These are phyloP conservation scores for Ascobolus immersus DNA, from an alignment of 495 filamentous ascomycete genomes.

Conservation along the genomic window DNA sequence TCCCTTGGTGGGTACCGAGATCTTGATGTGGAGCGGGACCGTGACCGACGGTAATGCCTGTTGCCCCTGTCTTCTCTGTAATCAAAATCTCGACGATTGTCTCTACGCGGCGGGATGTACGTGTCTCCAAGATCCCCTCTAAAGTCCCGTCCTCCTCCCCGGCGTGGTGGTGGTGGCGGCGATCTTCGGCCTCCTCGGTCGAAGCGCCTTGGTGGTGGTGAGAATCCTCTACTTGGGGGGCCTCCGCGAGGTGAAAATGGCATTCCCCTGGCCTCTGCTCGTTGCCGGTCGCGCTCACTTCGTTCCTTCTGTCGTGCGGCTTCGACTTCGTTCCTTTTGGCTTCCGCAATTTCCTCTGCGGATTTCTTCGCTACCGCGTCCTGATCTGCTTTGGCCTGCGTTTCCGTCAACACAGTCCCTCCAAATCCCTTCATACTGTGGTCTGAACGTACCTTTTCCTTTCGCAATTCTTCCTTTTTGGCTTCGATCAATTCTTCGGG, in stretches of 20 bases:
- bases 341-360: constrained; percentile 31
- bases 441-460: constrained; percentile 49
- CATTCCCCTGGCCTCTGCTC: constrained; percentile 23
- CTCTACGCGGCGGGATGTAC: constrained; percentile 23
- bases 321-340: constrained; percentile 33
- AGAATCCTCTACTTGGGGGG: constrained; percentile 9
- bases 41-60: constrained; percentile 2
- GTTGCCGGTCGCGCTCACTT: constrained; percentile 34
- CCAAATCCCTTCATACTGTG: too few species aligned
- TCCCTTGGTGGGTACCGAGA: too few species aligned
- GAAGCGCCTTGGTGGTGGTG: constrained; percentile 7
- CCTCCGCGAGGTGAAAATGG: constrained; percentile 23
- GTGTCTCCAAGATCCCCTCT: constrained; percentile 22
- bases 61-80: constrained; percentile 17
- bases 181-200: constrained; percentile 26
- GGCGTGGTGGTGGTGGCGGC: constrained; percentile 36
- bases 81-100: constrained; percentile 17
- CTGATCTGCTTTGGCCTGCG: constrained; percentile 35
- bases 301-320: constrained; percentile 48
- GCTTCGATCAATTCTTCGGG: constrained; percentile 85
- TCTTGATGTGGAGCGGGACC: constrained; percentile 1
- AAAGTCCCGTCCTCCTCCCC: constrained; percentile 20
- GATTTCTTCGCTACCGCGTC: too few species aligned
- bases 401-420: too few species aligned
- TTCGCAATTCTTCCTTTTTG: constrained; percentile 79